These are phyloP conservation scores for Arthrobotrys pseudoclavata DNA, from an alignment of 2,329 filamentous ascomycete genomes.

Conservation along the genomic window DNA sequence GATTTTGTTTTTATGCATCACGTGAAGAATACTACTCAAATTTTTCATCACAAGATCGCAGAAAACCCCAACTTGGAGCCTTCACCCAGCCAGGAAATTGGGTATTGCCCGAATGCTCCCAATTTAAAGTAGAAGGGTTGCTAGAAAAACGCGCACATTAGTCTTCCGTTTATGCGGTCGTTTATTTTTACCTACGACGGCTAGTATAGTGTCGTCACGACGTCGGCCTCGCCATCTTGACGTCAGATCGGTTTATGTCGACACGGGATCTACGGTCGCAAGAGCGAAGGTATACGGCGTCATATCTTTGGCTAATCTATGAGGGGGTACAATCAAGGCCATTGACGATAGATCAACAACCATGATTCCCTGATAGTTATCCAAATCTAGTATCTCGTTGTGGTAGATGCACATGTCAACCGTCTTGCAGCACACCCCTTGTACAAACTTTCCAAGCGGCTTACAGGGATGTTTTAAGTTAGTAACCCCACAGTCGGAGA, in stretches of 20 bases:
- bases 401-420: constrained; percentile 15
- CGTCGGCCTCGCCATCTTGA: not conserved
- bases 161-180: not conserved
- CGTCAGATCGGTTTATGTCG: not conserved
- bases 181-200: not conserved
- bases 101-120: not conserved
- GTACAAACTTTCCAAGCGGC: not conserved
- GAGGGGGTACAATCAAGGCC: not conserved
- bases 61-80: constrained; percentile 5
- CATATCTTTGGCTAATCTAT: not conserved
- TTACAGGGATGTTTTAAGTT: constrained; percentile 36
- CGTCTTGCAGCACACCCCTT: not conserved
- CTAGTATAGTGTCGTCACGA: not conserved
- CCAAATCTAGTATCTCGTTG: not conserved
- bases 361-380: not conserved
- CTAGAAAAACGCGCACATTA: not conserved
- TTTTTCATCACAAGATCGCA: not conserved
- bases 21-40: not conserved
- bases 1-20: not conserved
- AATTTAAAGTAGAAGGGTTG: not conserved
- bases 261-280: constrained; percentile 3
- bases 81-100: not conserved
- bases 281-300: not conserved
- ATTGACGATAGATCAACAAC: not conserved
- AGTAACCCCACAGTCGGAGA: constrained; percentile 22